Evolutionary conservation across 176 grass and related monocot genomes (phyloP), one percentile per base, ranked within the genome.

Genomic region (Avena insularis): DNA sequence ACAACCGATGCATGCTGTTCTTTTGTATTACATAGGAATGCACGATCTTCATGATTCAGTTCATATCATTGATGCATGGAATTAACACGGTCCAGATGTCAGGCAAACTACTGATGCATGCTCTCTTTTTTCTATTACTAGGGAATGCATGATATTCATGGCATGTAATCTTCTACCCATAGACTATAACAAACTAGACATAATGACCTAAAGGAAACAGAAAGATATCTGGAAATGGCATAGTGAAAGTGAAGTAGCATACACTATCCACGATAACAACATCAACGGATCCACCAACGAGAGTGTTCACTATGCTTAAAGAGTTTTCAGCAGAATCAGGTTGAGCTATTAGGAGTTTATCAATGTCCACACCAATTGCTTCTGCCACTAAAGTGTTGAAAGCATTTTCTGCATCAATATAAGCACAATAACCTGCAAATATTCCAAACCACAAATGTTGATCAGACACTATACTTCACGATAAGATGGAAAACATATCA

Each of bases 261-360:
- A 98, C 96, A 83, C 93, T 98, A 68, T 98, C 96, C 17, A 98
- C 87, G 58, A 98, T 89, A 82, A 98, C 85, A 82, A 98, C 96
- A 85, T 88, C 89, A 63, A 98, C 82, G n/a, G 94, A 96, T 79
- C 92, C 93, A 68, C 91, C 90, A 87, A 98, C 89, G 57, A 98
- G 90, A 80, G 90, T 96, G 88, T 98, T 98, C 75, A 94, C 88
- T 83, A 98, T 98, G 82, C 90, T 98, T 83, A 96, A 91, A 13
- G 90, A 94, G 87, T 94, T 91, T 91, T 98, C 96, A 88, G 93
- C 96, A 94, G 84, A 94, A 85, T 88, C 71, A 19, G 94, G 92
- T 87, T 87, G 90, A 29, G 90, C 74, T 79, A 98, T 96, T 53
- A 96, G 87, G 67, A 98, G 92, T 84, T 92, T 96, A 74, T 90